These are phyloP conservation scores for Lepidium africanum DNA, from an alignment of 345 rosid genomes.

Conservation along the genomic window DNA sequence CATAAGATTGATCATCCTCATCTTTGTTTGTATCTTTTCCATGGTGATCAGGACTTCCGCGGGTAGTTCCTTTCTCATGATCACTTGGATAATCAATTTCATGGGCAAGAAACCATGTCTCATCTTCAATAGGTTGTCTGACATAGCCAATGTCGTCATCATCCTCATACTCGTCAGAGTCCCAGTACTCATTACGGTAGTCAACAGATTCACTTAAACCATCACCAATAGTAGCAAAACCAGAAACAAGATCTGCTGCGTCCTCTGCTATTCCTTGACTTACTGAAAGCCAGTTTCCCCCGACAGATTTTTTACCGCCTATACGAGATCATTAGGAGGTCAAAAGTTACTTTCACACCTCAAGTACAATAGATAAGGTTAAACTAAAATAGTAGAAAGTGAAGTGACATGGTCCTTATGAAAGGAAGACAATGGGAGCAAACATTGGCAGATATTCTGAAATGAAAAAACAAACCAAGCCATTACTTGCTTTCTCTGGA, in stretches of 20 bases:
- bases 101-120: slow-evolving; percentile 97
- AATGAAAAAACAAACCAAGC: background rate
- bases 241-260: slow-evolving; percentile 93
- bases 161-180: slow-evolving; percentile 96
- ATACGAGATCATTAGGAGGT: background rate
- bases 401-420: background rate
- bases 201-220: slow-evolving; percentile 92
- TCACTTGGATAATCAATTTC: slow-evolving; percentile 99
- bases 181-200: slow-evolving; percentile 94
- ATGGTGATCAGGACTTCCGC: slow-evolving; percentile 77
- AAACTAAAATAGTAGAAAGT: background rate
- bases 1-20: slow-evolving; percentile 87
- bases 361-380: background rate
- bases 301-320: slow-evolving; percentile 81
- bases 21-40: slow-evolving; percentile 68
- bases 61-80: slow-evolving; percentile 85
- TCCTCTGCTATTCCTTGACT: slow-evolving; percentile 98
- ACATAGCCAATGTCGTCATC: slow-evolving; percentile 97
- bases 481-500: background rate
- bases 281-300: slow-evolving; percentile 96
- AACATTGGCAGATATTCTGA: background rate
- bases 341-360: slow-evolving; percentile 11
- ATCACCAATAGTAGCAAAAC: slow-evolving; percentile 96
- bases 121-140: slow-evolving; percentile 98
- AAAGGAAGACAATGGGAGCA: background rate